Evolutionary conservation across 768 basidiomycete genomes (phyloP).

Genomic region (Tulasnella sp.): DNA sequence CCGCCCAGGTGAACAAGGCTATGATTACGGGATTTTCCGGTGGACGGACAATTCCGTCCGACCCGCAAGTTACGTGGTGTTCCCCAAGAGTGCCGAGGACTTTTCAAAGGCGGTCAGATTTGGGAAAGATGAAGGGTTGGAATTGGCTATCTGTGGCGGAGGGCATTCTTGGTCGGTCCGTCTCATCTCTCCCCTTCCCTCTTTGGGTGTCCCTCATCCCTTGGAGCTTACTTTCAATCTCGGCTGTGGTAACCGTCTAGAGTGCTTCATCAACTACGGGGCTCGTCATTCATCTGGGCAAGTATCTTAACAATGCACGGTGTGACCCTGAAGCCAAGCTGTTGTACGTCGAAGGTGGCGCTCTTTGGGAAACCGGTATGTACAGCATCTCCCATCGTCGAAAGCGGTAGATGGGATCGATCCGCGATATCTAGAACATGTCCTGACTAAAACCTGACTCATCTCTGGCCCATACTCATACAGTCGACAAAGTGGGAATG

Average conservation of each 20-base stretch:
- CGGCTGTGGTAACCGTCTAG: not conserved
- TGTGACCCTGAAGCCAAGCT: conserved; percentile 36
- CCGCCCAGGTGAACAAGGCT: not conserved
- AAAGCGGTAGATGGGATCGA: not conserved
- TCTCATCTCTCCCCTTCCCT: not conserved
- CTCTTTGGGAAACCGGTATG: conserved; percentile 25
- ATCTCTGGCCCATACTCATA: not conserved
- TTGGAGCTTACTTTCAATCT: conserved; percentile 35
- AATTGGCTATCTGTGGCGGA: conserved; percentile 38
- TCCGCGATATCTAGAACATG: no score
- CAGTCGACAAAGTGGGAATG: not conserved
- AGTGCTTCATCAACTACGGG: conserved; percentile 38
- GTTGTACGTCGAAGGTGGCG: conserved; percentile 38
- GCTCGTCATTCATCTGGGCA: conserved; percentile 39
- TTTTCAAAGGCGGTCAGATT: conserved; percentile 33
- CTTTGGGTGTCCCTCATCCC: not conserved
- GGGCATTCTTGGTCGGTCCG: conserved; percentile 33
- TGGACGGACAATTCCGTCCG: conserved; percentile 5
- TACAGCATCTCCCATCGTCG: not conserved
- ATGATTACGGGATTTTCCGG: conserved; percentile 9
- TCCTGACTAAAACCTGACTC: not conserved
- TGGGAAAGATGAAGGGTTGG: conserved; percentile 29
- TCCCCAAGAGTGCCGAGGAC: conserved; percentile 33
- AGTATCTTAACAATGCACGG: conserved; percentile 36
- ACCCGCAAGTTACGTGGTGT: conserved; percentile 27